Evolutionary conservation across 2,329 filamentous ascomycete species (phyloP).

Genomic region (Hortaea werneckii): DNA sequence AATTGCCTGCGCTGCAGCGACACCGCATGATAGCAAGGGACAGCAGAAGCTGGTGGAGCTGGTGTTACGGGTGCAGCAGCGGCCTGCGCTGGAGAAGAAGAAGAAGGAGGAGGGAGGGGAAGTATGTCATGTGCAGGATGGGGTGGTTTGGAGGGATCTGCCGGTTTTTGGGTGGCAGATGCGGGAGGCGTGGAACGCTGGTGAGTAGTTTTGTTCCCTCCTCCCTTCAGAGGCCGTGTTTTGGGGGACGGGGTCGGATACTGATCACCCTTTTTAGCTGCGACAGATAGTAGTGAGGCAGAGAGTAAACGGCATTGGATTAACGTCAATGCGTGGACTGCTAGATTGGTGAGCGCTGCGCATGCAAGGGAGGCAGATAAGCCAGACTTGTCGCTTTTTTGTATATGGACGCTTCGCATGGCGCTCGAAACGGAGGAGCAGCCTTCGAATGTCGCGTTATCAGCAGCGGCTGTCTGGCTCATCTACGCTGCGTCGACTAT

Average conservation of each 20-base stretch:
- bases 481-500: conserved; percentile 18
- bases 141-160: conserved; percentile 20
- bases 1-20: conserved; percentile 3
- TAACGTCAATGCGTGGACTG: neutral
- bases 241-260: conserved; percentile 2
- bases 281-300: neutral
- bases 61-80: conserved; percentile 3
- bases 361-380: neutral
- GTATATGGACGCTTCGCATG: neutral
- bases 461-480: conserved; percentile 22
- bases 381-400: neutral
- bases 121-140: conserved; percentile 13
- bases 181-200: conserved; percentile 22
- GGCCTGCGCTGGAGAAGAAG: neutral
- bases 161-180: conserved; percentile 21
- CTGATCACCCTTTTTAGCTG: neutral
- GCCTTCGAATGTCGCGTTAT: conserved; percentile 11
- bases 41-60: conserved; percentile 11
- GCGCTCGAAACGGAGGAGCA: conserved; percentile 15
- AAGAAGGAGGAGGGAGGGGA: too few relatives aligned
- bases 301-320: neutral
- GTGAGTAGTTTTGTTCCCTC: conserved; percentile 10
- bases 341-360: neutral
- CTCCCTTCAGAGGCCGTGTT: neutral
- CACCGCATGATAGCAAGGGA: conserved; percentile 1